Percentiles rank a stretch among this genome's conserved stretches.
These are phyloP conservation scores for Globisporangium paroecandrum DNA, from an alignment of 352 stramenopile species.

Conservation along the genomic window DNA sequence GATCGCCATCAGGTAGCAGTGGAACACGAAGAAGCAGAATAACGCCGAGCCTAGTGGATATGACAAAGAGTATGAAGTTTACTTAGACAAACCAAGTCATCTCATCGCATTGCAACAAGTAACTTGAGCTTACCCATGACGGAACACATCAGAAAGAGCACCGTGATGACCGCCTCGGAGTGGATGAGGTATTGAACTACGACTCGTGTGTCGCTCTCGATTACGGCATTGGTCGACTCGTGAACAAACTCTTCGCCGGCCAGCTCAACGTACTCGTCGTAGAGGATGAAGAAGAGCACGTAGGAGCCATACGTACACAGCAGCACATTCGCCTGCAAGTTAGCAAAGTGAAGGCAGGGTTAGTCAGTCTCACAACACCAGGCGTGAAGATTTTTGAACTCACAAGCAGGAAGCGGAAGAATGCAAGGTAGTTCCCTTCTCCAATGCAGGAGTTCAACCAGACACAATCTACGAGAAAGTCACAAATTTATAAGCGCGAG, in stretches of 20 bases:
- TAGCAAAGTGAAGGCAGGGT: neutral
- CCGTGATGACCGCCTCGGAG: slow-evolving; percentile 29
- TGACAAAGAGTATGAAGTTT: neutral
- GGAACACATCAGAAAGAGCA: slow-evolving; percentile 43
- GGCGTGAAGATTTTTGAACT: neutral
- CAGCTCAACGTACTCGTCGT: slow-evolving; percentile 36
- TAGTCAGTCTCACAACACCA: neutral
- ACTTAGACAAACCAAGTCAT: neutral
- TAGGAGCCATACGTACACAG: slow-evolving; percentile 51
- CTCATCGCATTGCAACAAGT: neutral
- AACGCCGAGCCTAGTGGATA: slow-evolving; percentile 32
- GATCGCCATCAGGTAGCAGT: slow-evolving; percentile 44
- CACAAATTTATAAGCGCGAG: neutral
- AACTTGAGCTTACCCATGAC: slow-evolving; percentile 38
- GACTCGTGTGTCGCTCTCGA: slow-evolving; percentile 36
- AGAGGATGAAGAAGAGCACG: slow-evolving; percentile 44
- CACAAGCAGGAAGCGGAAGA: slow-evolving; percentile 57
- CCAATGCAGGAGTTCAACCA: slow-evolving; percentile 71
- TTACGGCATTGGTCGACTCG: slow-evolving; percentile 26
- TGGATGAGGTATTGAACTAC: slow-evolving; percentile 54
- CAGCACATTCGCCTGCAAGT: slow-evolving; percentile 41
- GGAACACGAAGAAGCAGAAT: slow-evolving; percentile 46
- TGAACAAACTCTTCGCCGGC: slow-evolving; percentile 45
- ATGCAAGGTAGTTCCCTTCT: slow-evolving; percentile 53
- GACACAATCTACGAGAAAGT: slow-evolving; percentile 30